Evolutionary conservation across 2,329 filamentous ascomycete species (phyloP), one percentile per base, ranked within the genome.

Genomic region (Shiraia sp.): DNA sequence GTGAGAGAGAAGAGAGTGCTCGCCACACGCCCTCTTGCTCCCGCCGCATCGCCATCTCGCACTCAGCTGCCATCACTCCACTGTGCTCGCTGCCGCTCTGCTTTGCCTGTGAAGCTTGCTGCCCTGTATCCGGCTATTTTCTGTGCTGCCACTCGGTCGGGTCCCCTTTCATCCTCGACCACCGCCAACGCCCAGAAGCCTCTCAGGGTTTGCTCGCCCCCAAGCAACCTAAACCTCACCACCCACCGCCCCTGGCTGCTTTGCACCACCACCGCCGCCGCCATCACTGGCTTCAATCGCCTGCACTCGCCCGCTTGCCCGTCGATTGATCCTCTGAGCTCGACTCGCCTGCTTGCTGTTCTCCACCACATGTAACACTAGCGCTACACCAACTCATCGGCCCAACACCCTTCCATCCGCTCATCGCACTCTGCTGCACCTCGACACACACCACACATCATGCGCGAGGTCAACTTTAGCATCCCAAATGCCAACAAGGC

Each of bases 401-500:
- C 52, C 44, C 37, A 50, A 36, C 26, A 28, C 33, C 42, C 32
- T 32, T 44, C 29, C 51, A 32, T 35, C 51, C 42, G 24, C 22
- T 17, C 49, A 37, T 37, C 49, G 40, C n/a, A n/a, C n/a, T n/a
- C n/a, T n/a, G n/a, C n/a, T n/a, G n/a, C n/a, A 49, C 48, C 30
- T 40, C 57, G 45, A 43, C 30, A 35, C 36, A 37, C 49, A 39
- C 15, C 46, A 51, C 27, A 57, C 47, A 92, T 72, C 74, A 99
- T 99, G 93, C 89, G 93, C 78, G 93, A 99, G 82, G 91, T 96
- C 76, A 97, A 97, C 75, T 97, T 97, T 76, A 96, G 91, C 76
- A 96, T 97, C 70, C 92, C 93, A 40, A 96, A 93, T 80, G 90
- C 95, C 81, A 97, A 97, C 76, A 97, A 97, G 86, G 93, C 93